A percentile compares a stretch with the other conserved stretches of the same genome.
Conservation (phyloP, 163 green algal species). For the Prototheca wickerhamii region DNA sequence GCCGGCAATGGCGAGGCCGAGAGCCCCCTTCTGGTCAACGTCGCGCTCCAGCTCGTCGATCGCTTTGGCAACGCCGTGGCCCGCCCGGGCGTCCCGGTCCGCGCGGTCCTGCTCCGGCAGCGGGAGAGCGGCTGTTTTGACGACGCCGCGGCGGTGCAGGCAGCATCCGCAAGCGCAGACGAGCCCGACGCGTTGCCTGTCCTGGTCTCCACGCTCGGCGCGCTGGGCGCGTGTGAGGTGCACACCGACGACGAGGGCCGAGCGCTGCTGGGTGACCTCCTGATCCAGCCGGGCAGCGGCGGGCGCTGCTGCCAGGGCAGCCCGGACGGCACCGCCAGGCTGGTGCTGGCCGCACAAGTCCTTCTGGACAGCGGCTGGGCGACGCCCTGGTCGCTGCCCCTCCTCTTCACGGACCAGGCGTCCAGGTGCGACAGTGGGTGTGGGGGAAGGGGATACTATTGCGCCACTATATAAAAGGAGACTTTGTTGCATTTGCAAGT, state of each 20-base stretch:
- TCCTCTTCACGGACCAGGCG: conserved; percentile 58
- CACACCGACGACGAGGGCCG: conserved; percentile 39
- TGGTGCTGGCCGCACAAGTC: conserved; percentile 22
- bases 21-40: no score
- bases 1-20: no score
- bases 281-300: conserved; percentile 43
- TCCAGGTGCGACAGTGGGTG: conserved; percentile 1
- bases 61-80: conserved; percentile 34
- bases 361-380: conserved; percentile 18
- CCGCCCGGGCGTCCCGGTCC: conserved; percentile 17
- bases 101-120: neutral
- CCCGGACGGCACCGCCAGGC: conserved; percentile 13
- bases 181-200: neutral
- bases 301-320: neutral
- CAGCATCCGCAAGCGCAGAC: neutral
- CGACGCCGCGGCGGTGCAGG: conserved; percentile 34
- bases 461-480: conserved; percentile 1
- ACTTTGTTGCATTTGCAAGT: no score
- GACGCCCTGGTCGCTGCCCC: conserved; percentile 30
- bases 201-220: conserved; percentile 2
- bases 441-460: neutral
- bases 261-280: conserved; percentile 44
- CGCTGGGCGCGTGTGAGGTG: neutral
- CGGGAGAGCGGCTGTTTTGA: conserved; percentile 36
- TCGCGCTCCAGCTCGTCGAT: conserved; percentile 33